Evolutionary conservation across 352 stramenopile species (phyloP).

Genomic region (Phytopythium litorale): DNA sequence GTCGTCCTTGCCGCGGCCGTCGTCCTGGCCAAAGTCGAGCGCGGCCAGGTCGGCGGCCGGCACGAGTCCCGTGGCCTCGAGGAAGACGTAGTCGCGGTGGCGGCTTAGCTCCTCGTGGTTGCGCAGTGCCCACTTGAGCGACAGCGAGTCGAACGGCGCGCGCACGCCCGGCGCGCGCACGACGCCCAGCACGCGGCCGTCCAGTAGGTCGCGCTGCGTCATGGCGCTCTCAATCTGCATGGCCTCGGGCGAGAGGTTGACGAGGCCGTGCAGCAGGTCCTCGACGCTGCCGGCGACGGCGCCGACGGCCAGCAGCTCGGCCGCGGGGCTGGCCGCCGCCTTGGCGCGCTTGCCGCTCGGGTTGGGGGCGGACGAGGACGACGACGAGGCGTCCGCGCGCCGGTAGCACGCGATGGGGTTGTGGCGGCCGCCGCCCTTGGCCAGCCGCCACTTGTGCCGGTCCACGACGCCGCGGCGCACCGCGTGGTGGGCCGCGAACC

Average conservation of each 20-base stretch:
- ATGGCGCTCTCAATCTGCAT: slow-evolving; percentile 57
- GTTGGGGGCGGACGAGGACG: not conserved
- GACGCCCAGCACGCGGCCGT: slow-evolving; percentile 49
- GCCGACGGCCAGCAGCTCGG: slow-evolving; percentile 44
- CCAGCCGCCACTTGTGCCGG: slow-evolving; percentile 37
- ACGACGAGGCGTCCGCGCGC: not conserved
- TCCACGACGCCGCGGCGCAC: slow-evolving; percentile 24
- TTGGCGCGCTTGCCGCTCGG: slow-evolving; percentile 1
- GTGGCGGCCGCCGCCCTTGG: slow-evolving; percentile 30
- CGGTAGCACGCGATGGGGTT: slow-evolving; percentile 39
- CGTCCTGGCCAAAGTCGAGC: slow-evolving; percentile 13
- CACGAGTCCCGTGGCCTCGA: slow-evolving; percentile 52
- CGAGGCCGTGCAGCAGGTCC: slow-evolving; percentile 46
- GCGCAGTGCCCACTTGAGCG: slow-evolving; percentile 62
- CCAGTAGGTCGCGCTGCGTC: slow-evolving; percentile 40
- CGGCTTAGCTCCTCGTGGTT: slow-evolving; percentile 52
- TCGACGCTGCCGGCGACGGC: slow-evolving; percentile 30
- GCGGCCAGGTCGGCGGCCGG: slow-evolving; percentile 3
- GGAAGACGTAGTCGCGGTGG: slow-evolving; percentile 63
- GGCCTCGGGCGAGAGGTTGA: slow-evolving; percentile 53
- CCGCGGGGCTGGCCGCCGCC: slow-evolving; percentile 2
- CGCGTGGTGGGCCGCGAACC: slow-evolving; percentile 37
- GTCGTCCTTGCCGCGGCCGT: slow-evolving; percentile 4
- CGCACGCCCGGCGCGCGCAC: slow-evolving; percentile 32
- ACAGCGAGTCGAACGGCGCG: slow-evolving; percentile 55